Evolutionary conservation across 352 stramenopile species (phyloP).

Genomic region (Phytophthora sansomeana): DNA sequence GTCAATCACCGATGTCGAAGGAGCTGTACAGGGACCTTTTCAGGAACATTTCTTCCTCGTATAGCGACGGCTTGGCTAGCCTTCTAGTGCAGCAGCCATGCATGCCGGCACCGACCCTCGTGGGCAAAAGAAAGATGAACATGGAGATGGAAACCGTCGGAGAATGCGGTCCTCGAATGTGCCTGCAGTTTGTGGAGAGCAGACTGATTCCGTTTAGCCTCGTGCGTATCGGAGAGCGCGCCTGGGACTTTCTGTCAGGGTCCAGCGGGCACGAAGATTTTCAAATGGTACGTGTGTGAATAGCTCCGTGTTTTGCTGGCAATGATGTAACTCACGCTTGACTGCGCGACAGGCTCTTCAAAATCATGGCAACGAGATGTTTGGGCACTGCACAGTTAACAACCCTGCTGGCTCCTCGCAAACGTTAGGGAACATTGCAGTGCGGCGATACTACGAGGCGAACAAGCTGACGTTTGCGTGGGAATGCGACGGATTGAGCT

Average conservation of each 20-base stretch:
- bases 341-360: constrained; percentile 45
- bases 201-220: constrained; percentile 46
- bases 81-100: constrained; percentile 46
- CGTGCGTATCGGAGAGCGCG: constrained; percentile 37
- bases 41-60: constrained; percentile 42
- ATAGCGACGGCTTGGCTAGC: constrained; percentile 20
- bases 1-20: constrained; percentile 19
- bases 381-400: constrained; percentile 52
- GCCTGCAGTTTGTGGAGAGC: constrained; percentile 58
- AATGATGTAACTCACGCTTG: neutral
- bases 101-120: constrained; percentile 28
- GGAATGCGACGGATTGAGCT: constrained; percentile 49
- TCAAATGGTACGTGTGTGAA: constrained; percentile 40
- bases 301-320: neutral
- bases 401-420: constrained; percentile 40
- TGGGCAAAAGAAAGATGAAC: constrained; percentile 48
- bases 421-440: constrained; percentile 50
- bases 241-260: constrained; percentile 53
- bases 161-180: constrained; percentile 44
- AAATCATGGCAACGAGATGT: constrained; percentile 52
- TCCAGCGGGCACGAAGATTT: constrained; percentile 37
- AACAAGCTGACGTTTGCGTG: constrained; percentile 59
- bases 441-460: constrained; percentile 52
- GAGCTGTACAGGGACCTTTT: constrained; percentile 54
- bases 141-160: constrained; percentile 55